phyloP scores from a whole-genome alignment of 108 stramenopile species.

The Schizochytrium sp. region DNA sequence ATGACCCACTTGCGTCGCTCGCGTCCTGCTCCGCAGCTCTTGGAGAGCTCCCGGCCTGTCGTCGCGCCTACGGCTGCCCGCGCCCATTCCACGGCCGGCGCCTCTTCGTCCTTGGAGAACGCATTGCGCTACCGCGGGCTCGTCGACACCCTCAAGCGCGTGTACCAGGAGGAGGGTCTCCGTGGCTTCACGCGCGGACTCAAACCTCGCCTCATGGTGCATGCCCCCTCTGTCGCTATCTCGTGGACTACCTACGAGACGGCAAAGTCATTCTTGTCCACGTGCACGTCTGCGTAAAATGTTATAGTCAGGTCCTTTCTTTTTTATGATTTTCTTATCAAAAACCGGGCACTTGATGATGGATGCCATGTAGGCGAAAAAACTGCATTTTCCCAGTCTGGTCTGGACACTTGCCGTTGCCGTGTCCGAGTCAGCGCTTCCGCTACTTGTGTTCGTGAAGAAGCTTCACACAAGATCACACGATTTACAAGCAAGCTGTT shows the following conservation, averaged over 20 bases:
- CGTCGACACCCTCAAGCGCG: slow-evolving; percentile 65
- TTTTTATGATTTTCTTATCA: background rate
- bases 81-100: background rate
- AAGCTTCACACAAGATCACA: background rate
- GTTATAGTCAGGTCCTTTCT: background rate
- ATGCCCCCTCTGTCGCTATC: slow-evolving; percentile 92
- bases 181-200: slow-evolving; percentile 78
- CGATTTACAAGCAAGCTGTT: no score
- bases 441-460: no score
- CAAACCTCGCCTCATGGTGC: slow-evolving; percentile 68
- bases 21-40: background rate
- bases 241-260: slow-evolving; percentile 96
- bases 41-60: background rate
- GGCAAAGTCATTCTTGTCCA: slow-evolving; percentile 19
- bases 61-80: background rate
- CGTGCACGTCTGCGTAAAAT: background rate
- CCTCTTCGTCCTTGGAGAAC: background rate
- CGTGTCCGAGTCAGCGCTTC: no score
- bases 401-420: no score
- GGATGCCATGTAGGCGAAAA: no score
- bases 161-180: slow-evolving; percentile 71
- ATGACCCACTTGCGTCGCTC: background rate
- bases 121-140: slow-evolving; percentile 33
- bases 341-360: background rate
- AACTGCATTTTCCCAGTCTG: no score